These are phyloP conservation scores for Saccharum hybrid DNA, from an alignment of 202 grass and related monocot genomes.

Conservation along the genomic window DNA sequence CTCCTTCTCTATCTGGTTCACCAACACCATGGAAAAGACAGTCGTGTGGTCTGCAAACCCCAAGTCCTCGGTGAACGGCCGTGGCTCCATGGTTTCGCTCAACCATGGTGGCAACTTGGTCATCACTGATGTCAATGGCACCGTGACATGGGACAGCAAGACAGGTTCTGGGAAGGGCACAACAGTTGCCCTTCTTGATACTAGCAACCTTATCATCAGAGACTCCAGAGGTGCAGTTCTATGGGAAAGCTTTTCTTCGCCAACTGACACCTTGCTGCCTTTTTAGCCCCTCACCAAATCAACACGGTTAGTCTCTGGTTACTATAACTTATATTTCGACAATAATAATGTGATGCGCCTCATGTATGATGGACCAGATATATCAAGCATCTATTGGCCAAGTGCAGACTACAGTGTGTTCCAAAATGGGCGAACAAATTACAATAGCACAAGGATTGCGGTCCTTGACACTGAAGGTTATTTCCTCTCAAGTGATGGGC, in stretches of 20 bases:
- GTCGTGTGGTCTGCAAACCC: slow-evolving; percentile 69
- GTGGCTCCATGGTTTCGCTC: slow-evolving; percentile 55
- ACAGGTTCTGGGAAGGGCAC: slow-evolving; percentile 41
- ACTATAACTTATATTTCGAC: slow-evolving; percentile 69
- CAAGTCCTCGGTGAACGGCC: slow-evolving; percentile 57
- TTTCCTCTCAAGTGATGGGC: slow-evolving; percentile 61
- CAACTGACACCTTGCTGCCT: slow-evolving; percentile 72
- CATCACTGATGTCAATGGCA: slow-evolving; percentile 69
- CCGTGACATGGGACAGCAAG: slow-evolving; percentile 50
- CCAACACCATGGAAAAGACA: slow-evolving; percentile 45
- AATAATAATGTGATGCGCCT: slow-evolving; percentile 74
- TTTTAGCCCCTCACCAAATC: slow-evolving; percentile 49
- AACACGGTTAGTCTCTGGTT: slow-evolving; percentile 52
- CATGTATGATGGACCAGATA: slow-evolving; percentile 68
- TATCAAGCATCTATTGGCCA: slow-evolving; percentile 87
- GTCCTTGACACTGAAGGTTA: slow-evolving; percentile 56
- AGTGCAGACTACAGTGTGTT: slow-evolving; percentile 46
- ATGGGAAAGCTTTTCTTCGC: slow-evolving; percentile 77
- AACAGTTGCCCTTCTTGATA: slow-evolving; percentile 51
- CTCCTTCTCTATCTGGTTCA: slow-evolving; percentile 76
- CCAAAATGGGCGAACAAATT: slow-evolving; percentile 45
- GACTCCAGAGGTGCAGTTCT: slow-evolving; percentile 21
- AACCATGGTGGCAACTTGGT: slow-evolving; percentile 59
- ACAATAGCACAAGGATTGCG: slow-evolving; percentile 71
- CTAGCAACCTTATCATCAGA: slow-evolving; percentile 64